Conservation (phyloP, 768 basidiomycete genomes). For the Leccinellum luteum region DNA sequence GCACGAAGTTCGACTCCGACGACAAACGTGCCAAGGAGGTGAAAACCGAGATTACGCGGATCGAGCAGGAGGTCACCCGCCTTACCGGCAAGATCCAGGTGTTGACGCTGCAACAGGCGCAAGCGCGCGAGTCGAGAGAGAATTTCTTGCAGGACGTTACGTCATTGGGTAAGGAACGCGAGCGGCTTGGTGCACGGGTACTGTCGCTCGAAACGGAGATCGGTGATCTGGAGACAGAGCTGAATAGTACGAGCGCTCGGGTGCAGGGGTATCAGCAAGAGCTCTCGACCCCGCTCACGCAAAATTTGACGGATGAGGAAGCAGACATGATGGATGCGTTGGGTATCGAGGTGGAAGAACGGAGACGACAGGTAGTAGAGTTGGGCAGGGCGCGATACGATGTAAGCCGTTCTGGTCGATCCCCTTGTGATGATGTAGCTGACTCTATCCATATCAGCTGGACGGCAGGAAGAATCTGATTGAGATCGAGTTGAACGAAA, state of each 20-base stretch:
- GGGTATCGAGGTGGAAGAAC: constrained; percentile 71
- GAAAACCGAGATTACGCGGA: constrained; percentile 58
- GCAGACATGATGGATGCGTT: constrained; percentile 61
- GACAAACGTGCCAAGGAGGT: constrained; percentile 67
- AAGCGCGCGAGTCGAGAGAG: constrained; percentile 67
- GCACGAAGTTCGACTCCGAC: constrained; percentile 65
- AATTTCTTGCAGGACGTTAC: constrained; percentile 61
- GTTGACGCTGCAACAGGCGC: constrained; percentile 63
- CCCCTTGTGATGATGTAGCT: background rate
- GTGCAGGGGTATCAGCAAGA: constrained; percentile 65
- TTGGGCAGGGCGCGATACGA: constrained; percentile 66
- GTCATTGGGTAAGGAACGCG: constrained; percentile 63
- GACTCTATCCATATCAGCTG: constrained; percentile 31
- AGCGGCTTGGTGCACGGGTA: constrained; percentile 60
- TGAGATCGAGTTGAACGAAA: constrained; percentile 93
- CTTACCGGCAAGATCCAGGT: constrained; percentile 72
- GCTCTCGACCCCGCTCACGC: constrained; percentile 68
- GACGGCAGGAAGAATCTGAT: constrained; percentile 75
- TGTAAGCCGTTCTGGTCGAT: constrained; percentile 41
- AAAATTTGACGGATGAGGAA: constrained; percentile 73
- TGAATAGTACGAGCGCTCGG: constrained; percentile 59
- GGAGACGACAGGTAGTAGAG: constrained; percentile 68
- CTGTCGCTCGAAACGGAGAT: constrained; percentile 62
- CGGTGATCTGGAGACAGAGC: constrained; percentile 71
- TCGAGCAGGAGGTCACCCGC: constrained; percentile 87